Conservation (phyloP, 345 rosid genomes). For the Streptanthus diversifolius region DNA sequence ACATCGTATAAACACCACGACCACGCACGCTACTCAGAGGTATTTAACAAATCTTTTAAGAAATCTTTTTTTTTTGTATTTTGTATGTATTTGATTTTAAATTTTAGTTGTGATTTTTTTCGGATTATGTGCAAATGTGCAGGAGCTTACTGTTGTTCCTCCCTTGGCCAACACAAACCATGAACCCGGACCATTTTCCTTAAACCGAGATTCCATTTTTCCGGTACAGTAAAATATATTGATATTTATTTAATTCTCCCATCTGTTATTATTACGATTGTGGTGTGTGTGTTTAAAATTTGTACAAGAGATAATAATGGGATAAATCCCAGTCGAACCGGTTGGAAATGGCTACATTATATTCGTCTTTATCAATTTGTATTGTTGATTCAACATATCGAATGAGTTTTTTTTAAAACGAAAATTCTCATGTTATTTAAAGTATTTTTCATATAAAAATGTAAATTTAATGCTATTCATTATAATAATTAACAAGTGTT, state of each 20-base stretch:
- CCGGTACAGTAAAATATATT: constrained; percentile 1
- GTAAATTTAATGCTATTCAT: not conserved
- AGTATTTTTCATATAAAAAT: not conserved
- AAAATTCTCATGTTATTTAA: not conserved
- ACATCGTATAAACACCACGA: constrained; percentile 65
- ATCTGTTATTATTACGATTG: not conserved
- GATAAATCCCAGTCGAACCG: constrained; percentile 2
- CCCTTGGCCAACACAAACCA: constrained; percentile 18
- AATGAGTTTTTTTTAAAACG: not conserved
- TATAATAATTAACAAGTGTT: not conserved
- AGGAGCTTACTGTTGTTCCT: constrained; percentile 23
- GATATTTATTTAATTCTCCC: not conserved
- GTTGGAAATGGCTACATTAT: not conserved
- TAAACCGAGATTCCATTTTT: not conserved
- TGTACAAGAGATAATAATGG: not conserved
- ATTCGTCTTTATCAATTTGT: not conserved
- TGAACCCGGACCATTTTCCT: constrained; percentile 7
- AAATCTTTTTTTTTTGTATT: not conserved
- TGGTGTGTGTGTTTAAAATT: not conserved
- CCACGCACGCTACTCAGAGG: constrained; percentile 79
- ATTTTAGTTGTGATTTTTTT: not conserved
- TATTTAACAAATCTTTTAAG: constrained; percentile 9
- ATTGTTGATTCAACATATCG: not conserved
- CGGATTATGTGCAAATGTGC: not conserved
- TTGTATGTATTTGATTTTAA: not conserved